Conservation (phyloP, 805 yeast species). For the Candida ponderosae region DNA sequence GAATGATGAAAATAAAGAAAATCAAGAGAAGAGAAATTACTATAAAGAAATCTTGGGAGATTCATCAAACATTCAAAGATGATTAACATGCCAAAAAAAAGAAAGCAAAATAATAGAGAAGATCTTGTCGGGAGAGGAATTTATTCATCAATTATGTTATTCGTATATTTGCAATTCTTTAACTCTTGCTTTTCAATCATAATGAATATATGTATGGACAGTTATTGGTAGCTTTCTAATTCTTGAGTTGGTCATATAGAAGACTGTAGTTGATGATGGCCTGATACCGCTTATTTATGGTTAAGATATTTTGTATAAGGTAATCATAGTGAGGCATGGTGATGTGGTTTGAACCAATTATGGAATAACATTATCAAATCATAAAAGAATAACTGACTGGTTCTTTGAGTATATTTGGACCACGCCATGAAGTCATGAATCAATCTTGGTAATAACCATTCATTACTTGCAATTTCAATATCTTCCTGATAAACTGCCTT, state of each 20-base stretch:
- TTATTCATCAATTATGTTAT: too few relatives aligned
- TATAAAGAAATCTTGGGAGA: too few relatives aligned
- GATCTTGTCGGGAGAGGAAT: too few relatives aligned
- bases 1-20: too few relatives aligned
- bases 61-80: too few relatives aligned
- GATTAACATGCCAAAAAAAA: too few relatives aligned
- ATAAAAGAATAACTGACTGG: not conserved
- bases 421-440: not conserved
- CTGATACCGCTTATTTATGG: not conserved
- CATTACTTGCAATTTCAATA: slow-evolving; percentile 25
- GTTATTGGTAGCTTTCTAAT: not conserved
- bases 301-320: too few relatives aligned
- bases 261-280: too few relatives aligned
- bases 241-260: not conserved
- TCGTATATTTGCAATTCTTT: too few relatives aligned
- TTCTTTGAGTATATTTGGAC: slow-evolving; percentile 1
- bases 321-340: not conserved
- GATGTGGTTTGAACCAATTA: not conserved
- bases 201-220: not conserved
- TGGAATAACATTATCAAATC: slow-evolving; percentile 1
- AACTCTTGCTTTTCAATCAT: too few relatives aligned
- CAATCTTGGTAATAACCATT: not conserved
- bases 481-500: slow-evolving; percentile 66
- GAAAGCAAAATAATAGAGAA: too few relatives aligned
- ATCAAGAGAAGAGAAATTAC: too few relatives aligned